Evolutionary conservation across 1,139 yeast genomes (phyloP).

Genomic region (Hyphopichia pseudoburtonii): DNA sequence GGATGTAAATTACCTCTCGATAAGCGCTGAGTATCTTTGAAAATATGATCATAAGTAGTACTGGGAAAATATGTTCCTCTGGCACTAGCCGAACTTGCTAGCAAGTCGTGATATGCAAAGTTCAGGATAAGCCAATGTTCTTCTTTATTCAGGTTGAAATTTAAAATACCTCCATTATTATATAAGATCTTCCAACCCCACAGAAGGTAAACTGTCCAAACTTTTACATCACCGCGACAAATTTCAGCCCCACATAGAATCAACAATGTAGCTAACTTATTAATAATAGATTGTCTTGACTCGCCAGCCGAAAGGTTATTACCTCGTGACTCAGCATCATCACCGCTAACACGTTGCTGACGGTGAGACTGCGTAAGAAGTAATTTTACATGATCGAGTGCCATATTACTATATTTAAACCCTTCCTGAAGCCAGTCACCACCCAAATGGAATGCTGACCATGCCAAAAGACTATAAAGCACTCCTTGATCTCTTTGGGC

Average conservation of each 20-base stretch:
- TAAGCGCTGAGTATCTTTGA: slow-evolving; percentile 35
- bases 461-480: slow-evolving; percentile 67
- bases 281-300: slow-evolving; percentile 23
- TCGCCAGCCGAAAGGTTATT: slow-evolving; percentile 1
- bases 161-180: slow-evolving; percentile 60
- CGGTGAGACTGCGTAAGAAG: slow-evolving; percentile 6
- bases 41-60: slow-evolving; percentile 55
- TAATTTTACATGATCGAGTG: slow-evolving; percentile 43
- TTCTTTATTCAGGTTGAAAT: slow-evolving; percentile 52
- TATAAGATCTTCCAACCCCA: slow-evolving; percentile 62
- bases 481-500: slow-evolving; percentile 71
- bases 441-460: slow-evolving; percentile 72
- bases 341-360: background rate
- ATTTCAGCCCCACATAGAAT: slow-evolving; percentile 72
- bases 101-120: slow-evolving; percentile 78
- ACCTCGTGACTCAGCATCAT: background rate
- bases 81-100: slow-evolving; percentile 59
- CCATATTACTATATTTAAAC: slow-evolving; percentile 43
- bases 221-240: slow-evolving; percentile 71
- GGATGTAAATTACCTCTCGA: slow-evolving; percentile 58
- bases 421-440: slow-evolving; percentile 47
- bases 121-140: slow-evolving; percentile 77
- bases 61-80: slow-evolving; percentile 59
- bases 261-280: slow-evolving; percentile 63
- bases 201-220: slow-evolving; percentile 63